Evolutionary conservation across 2,329 filamentous ascomycete species (phyloP), one percentile per base, ranked within the genome.

Genomic region (Gliomastix tumulicola): DNA sequence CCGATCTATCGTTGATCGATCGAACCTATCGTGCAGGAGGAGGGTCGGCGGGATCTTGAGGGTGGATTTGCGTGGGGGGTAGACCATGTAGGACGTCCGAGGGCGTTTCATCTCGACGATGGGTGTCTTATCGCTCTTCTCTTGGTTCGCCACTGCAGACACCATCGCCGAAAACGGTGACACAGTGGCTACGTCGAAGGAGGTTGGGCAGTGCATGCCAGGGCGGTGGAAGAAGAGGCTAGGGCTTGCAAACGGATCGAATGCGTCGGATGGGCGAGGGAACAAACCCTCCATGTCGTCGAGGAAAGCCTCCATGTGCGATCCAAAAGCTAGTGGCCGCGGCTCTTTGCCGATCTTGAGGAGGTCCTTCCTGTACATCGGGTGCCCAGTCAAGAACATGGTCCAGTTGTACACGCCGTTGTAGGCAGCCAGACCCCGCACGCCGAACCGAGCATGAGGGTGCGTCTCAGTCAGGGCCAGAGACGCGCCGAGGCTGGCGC

Each of bases 371-470:
- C 39, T 48, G 45, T 74, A 66, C 41, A 66, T 53, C 7, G 60
- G 63, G 39, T 78, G 71, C 43, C 71, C 65, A 0, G 71, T 70
- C 10, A 77, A 62, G 40, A 79, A 74, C 51, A 64, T 71, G 39
- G 74, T 76, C 78, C 77, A 82, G 57, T 82, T 71, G 56, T 77
- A 82, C 40, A 82, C 65, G 30, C 75, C 77, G 44, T 82, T 76
- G 53, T 71, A 71, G 7, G 68, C 66, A 13, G 76, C 56, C 21
- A 79, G 53, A 7, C 76, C 76, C 9, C 71, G 64, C 30, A 81
- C 60, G 27, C 60, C 62, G 48, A 74, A 63, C 21, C 48, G 55
- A 12, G 56, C 47, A 37, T 69, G 57, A 3, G 57, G 45, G 31
- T 65, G 60, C 2, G 66, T 58, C 50, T 80, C 74, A 3, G 75